Evolutionary conservation across 352 stramenopile genomes (phyloP).

Genomic region (Phytophthora podocarpi): DNA sequence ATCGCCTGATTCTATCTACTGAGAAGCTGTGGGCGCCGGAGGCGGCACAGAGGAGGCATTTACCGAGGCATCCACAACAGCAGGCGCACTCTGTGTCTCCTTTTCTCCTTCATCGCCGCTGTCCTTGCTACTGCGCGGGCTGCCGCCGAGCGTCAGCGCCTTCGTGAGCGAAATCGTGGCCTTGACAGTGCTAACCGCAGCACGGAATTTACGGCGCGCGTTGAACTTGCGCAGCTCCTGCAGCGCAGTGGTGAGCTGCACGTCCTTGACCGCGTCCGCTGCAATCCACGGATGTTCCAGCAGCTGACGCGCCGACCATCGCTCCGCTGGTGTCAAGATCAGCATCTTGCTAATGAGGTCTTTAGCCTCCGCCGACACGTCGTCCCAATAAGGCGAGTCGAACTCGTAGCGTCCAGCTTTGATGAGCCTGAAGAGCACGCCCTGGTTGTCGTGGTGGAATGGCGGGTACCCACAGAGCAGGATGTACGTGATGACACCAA

Average conservation of each 20-base stretch:
- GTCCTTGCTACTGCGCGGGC: slow-evolving; percentile 35
- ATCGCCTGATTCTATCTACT: slow-evolving; percentile 34
- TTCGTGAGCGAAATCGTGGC: slow-evolving; percentile 82
- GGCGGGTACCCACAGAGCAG: slow-evolving; percentile 83
- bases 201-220: slow-evolving; percentile 94
- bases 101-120: slow-evolving; percentile 32
- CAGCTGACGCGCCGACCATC: slow-evolving; percentile 75
- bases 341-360: slow-evolving; percentile 92
- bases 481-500: slow-evolving; percentile 91
- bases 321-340: slow-evolving; percentile 80
- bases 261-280: slow-evolving; percentile 59
- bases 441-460: slow-evolving; percentile 93
- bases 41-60: slow-evolving; percentile 16
- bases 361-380: slow-evolving; percentile 76
- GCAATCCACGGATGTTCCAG: slow-evolving; percentile 91
- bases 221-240: slow-evolving; percentile 93
- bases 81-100: slow-evolving; percentile 11
- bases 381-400: slow-evolving; percentile 83
- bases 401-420: slow-evolving; percentile 75
- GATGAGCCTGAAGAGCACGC: slow-evolving; percentile 81
- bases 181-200: slow-evolving; percentile 91
- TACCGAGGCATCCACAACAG: neutral
- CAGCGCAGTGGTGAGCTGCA: slow-evolving; percentile 88
- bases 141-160: slow-evolving; percentile 48
- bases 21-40: slow-evolving; percentile 27